Evolutionary conservation across 108 stramenopile genomes (phyloP).

Genomic region (Pseudonitzschia delicatissima): DNA sequence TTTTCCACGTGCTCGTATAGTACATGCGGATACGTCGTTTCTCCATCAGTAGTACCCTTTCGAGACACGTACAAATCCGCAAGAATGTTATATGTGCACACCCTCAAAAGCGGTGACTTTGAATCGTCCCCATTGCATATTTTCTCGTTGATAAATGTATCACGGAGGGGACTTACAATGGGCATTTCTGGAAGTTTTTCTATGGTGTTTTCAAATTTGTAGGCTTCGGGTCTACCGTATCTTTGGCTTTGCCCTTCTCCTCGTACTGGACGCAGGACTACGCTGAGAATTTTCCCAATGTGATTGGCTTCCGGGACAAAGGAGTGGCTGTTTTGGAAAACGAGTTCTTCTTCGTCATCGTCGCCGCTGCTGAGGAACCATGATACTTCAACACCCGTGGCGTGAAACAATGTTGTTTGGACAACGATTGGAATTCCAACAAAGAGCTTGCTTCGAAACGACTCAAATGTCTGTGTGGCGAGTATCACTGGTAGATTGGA

Average conservation of each 20-base stretch:
- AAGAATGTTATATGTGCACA: slow-evolving; percentile 75
- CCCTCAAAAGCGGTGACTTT: slow-evolving; percentile 33
- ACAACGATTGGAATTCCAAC: slow-evolving; percentile 52
- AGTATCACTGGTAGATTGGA: slow-evolving; percentile 58
- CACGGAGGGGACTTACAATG: slow-evolving; percentile 9
- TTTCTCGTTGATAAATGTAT: background rate
- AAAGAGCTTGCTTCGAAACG: slow-evolving; percentile 49
- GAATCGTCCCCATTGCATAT: slow-evolving; percentile 18
- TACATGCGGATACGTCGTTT: slow-evolving; percentile 48
- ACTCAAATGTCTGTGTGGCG: slow-evolving; percentile 54
- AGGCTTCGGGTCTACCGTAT: slow-evolving; percentile 37
- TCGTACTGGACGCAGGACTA: slow-evolving; percentile 14
- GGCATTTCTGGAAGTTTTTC: slow-evolving; percentile 8
- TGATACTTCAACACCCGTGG: slow-evolving; percentile 41
- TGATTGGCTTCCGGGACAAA: slow-evolving; percentile 25
- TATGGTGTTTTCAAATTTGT: slow-evolving; percentile 27
- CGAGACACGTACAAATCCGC: slow-evolving; percentile 50
- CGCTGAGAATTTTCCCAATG: slow-evolving; percentile 9
- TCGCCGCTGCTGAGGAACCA: slow-evolving; percentile 44
- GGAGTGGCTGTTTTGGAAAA: slow-evolving; percentile 18
- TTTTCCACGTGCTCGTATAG: slow-evolving; percentile 35
- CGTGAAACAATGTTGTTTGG: slow-evolving; percentile 35
- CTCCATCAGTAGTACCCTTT: slow-evolving; percentile 38
- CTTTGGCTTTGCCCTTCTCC: background rate
- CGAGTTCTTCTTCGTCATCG: slow-evolving; percentile 1